Evolutionary conservation across 2,329 filamentous ascomycete species (phyloP).

Genomic region (Metarhizium sp.): DNA sequence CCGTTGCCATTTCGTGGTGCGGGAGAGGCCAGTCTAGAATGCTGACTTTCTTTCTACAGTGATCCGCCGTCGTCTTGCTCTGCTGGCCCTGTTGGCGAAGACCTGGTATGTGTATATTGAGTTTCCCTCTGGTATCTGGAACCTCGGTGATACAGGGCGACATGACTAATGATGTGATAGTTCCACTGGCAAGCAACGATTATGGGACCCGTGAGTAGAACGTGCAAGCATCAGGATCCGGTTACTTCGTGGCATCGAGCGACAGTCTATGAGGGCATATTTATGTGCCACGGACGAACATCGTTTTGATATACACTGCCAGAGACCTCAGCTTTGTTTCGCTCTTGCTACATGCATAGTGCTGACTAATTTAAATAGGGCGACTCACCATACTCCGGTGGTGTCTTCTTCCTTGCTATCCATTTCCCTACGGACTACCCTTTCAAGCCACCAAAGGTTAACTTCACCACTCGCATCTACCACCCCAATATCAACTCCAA

Average conservation of each 20-base stretch:
- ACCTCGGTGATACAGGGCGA: not conserved
- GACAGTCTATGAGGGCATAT: not conserved
- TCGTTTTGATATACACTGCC: not conserved
- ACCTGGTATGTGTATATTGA: conserved; percentile 64
- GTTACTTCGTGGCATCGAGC: not conserved
- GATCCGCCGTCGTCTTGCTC: conserved; percentile 98
- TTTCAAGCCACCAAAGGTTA: conserved; percentile 99
- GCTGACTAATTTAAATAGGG: conserved; percentile 44
- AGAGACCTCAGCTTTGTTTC: not conserved
- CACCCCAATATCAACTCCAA: conserved; percentile 99
- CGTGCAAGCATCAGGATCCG: not conserved
- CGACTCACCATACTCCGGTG: conserved; percentile 95
- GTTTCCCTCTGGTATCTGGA: not conserved
- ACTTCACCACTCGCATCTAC: conserved; percentile 99
- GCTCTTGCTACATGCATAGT: not conserved
- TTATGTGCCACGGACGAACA: not conserved
- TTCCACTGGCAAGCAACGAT: conserved; percentile 99
- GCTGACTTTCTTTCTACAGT: conserved; percentile 39
- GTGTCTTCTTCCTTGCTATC: conserved; percentile 97
- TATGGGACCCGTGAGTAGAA: conserved; percentile 84
- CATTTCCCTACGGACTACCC: conserved; percentile 99
- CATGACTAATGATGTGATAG: conserved; percentile 37
- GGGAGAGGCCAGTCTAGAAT: not conserved
- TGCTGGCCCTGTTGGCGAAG: conserved; percentile 91
- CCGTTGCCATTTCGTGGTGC: not conserved